phyloP scores from a whole-genome alignment of 225 moss, liverwort and hornwort species.

The Climacium dendroides region DNA sequence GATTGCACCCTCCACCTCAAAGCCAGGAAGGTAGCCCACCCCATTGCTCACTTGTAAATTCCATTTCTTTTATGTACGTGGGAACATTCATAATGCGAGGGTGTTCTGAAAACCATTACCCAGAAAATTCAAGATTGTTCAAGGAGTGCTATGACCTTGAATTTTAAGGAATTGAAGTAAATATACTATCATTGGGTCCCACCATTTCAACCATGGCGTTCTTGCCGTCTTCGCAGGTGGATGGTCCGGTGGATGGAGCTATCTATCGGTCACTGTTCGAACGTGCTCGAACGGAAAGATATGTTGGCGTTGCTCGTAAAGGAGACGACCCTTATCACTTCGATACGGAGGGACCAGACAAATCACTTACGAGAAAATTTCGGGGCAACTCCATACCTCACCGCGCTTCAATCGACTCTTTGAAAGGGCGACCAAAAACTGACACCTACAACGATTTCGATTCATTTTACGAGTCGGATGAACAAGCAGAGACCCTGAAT shows the following conservation, averaged over 20 bases:
- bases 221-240: not conserved
- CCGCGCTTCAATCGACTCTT: not conserved
- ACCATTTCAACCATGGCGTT: not conserved
- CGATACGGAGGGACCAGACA: not conserved
- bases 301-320: not conserved
- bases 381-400: not conserved
- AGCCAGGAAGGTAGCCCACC: not conserved
- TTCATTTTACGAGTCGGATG: not conserved
- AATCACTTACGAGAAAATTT: not conserved
- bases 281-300: not conserved
- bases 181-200: not conserved
- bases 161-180: not conserved
- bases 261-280: not conserved
- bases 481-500: not conserved
- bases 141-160: not conserved
- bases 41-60: not conserved
- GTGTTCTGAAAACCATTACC: not conserved
- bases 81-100: not conserved
- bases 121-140: not conserved
- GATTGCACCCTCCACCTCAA: not conserved
- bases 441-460: not conserved
- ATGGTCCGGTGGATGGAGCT: not conserved
- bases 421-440: not conserved
- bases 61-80: not conserved
- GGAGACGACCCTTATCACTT: not conserved